Evolutionary conservation across 2,329 filamentous ascomycete genomes (phyloP).

Genomic region (Monilinia vaccinii-corymbosi): DNA sequence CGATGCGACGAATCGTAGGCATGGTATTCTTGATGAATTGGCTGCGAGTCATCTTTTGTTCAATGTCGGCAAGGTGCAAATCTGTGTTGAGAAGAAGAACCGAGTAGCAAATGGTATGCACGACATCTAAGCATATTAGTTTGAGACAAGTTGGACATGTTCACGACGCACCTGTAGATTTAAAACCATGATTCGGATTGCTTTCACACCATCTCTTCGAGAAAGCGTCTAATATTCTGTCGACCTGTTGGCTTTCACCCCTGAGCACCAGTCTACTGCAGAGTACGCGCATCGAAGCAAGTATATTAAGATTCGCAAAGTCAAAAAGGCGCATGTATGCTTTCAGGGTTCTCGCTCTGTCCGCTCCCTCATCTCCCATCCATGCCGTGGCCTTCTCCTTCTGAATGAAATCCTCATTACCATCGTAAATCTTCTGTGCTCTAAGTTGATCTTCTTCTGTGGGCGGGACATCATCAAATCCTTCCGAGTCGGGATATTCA

Average conservation of each 20-base stretch:
- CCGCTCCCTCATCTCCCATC: constrained; percentile 59
- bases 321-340: constrained; percentile 94
- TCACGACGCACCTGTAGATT: constrained; percentile 58
- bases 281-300: constrained; percentile 67
- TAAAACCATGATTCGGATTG: constrained; percentile 90
- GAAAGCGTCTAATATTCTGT: constrained; percentile 84
- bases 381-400: constrained; percentile 77
- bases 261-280: constrained; percentile 76
- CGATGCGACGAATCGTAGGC: constrained; percentile 72
- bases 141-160: background rate
- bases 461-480: constrained; percentile 12
- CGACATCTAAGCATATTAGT: constrained; percentile 55
- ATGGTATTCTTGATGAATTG: constrained; percentile 97
- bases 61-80: constrained; percentile 88
- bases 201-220: constrained; percentile 87
- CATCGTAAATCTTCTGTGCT: constrained; percentile 76
- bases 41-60: constrained; percentile 87
- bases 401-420: constrained; percentile 69
- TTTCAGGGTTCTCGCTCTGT: constrained; percentile 48
- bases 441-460: constrained; percentile 59
- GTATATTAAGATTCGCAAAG: constrained; percentile 71
- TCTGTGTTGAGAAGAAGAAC: constrained; percentile 94
- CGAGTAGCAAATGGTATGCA: constrained; percentile 96
- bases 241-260: constrained; percentile 93
- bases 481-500: constrained; percentile 8